These are phyloP conservation scores for Citrus maxima DNA, from an alignment of 345 rosid genomes.

Conservation along the genomic window DNA sequence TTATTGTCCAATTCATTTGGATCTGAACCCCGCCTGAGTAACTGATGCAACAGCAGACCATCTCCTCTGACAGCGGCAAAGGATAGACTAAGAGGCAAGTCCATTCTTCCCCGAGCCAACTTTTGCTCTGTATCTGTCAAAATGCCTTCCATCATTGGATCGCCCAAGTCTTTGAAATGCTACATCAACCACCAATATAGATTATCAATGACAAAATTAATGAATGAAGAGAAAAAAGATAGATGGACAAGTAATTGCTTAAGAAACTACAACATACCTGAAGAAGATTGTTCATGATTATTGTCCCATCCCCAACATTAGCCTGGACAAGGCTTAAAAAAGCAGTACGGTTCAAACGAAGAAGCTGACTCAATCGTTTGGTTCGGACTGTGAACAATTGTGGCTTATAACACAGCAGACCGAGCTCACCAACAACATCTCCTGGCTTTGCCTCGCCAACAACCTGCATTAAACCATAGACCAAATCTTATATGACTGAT, in stretches of 20 bases:
- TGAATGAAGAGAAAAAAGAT: too few relatives aligned
- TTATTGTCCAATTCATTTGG: slow-evolving; percentile 62
- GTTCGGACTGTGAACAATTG: slow-evolving; percentile 84
- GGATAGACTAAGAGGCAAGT: slow-evolving; percentile 71
- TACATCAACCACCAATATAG: slow-evolving; percentile 29
- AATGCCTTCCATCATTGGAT: slow-evolving; percentile 59
- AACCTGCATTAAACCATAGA: slow-evolving; percentile 37
- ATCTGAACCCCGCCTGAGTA: slow-evolving; percentile 65
- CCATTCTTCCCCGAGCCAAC: slow-evolving; percentile 78
- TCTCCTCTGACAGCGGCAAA: slow-evolving; percentile 87
- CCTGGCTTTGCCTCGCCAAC: slow-evolving; percentile 65
- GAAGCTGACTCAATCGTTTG: slow-evolving; percentile 76
- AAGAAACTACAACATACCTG: slow-evolving; percentile 40
- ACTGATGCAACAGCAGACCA: slow-evolving; percentile 63
- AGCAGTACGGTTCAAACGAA: slow-evolving; percentile 76
- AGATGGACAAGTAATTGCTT: background rate
- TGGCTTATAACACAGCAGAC: slow-evolving; percentile 85
- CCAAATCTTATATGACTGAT: background rate
- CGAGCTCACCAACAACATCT: slow-evolving; percentile 78
- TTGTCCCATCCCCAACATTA: slow-evolving; percentile 86
- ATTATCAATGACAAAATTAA: background rate
- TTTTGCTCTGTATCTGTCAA: slow-evolving; percentile 64
- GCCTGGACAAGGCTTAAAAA: slow-evolving; percentile 72
- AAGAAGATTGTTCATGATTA: slow-evolving; percentile 85
- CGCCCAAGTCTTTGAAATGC: slow-evolving; percentile 62